These are phyloP conservation scores for Biscogniauxia sp. DNA, from an alignment of 2,329 filamentous ascomycete genomes.

Conservation along the genomic window DNA sequence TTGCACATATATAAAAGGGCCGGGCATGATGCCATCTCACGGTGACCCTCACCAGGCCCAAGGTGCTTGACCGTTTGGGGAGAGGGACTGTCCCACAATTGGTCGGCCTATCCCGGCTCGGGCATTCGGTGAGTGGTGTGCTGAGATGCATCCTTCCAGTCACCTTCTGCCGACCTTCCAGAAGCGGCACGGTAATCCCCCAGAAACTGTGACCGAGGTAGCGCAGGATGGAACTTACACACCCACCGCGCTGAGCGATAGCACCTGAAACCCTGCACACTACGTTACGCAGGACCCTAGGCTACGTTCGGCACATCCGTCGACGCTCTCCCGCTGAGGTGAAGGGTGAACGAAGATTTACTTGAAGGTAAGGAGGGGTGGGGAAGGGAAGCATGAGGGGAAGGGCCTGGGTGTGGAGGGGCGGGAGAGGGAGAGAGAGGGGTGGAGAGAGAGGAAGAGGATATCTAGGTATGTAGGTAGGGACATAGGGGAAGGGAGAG, in stretches of 20 bases:
- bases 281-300: conserved; percentile 18
- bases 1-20: not conserved
- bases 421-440: not conserved
- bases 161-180: conserved; percentile 29
- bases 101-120: conserved; percentile 18
- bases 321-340: conserved; percentile 8
- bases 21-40: not conserved
- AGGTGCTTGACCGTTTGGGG: not conserved
- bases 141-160: conserved; percentile 17
- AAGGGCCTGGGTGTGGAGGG: not conserved
- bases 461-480: not conserved
- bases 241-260: not conserved
- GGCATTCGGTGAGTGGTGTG: conserved; percentile 25
- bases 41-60: not conserved
- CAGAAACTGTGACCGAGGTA: conserved; percentile 20
- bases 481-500: not conserved
- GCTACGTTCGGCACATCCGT: conserved; percentile 19
- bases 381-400: conserved; percentile 9
- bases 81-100: conserved; percentile 9
- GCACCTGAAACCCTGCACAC: conserved; percentile 9
- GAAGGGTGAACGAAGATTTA: conserved; percentile 10
- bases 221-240: conserved; percentile 8
- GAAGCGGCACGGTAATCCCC: conserved; percentile 20
- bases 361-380: conserved; percentile 7
- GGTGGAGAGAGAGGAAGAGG: no score